Conservation (phyloP, 331 rosid genomes). For the Acacia pycnantha region DNA sequence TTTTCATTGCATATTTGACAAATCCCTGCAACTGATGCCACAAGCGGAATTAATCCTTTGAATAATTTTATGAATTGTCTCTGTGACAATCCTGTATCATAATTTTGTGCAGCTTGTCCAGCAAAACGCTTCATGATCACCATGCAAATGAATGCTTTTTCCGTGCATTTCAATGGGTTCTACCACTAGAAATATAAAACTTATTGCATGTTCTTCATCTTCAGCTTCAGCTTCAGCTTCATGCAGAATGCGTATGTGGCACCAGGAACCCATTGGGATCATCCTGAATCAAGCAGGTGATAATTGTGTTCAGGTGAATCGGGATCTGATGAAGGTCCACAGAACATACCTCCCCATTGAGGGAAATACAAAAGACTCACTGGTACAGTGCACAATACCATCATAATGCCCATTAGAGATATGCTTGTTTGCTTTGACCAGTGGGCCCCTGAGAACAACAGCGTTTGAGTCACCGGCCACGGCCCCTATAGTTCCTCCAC, state of each 20-base stretch:
- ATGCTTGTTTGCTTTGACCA: conserved; percentile 51
- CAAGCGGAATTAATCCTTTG: neutral
- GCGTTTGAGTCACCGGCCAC: conserved; percentile 50
- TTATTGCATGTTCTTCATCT: neutral
- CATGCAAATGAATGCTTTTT: neutral
- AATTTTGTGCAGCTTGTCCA: neutral
- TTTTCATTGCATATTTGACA: neutral
- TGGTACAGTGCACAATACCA: conserved; percentile 46
- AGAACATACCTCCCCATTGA: conserved; percentile 56
- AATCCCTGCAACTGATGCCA: neutral
- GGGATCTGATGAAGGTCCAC: conserved; percentile 37
- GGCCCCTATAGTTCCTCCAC: conserved; percentile 64
- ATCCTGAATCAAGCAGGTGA: conserved; percentile 20
- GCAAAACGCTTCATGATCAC: neutral
- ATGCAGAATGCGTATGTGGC: neutral
- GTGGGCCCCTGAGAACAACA: conserved; percentile 45
- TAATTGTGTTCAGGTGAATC: conserved; percentile 16
- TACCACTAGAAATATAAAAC: neutral
- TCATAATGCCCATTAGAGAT: conserved; percentile 55
- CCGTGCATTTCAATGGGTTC: too few relatives aligned
- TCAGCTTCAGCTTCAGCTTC: neutral
- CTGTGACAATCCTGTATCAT: neutral
- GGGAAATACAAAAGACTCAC: conserved; percentile 49
- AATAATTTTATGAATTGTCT: neutral
- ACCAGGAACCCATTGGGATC: neutral